A percentile compares a stretch with the other conserved stretches of the same genome.
phyloP scores from a whole-genome alignment of 176 grass and related monocot species.

The Eremochloa ophiuroides region DNA sequence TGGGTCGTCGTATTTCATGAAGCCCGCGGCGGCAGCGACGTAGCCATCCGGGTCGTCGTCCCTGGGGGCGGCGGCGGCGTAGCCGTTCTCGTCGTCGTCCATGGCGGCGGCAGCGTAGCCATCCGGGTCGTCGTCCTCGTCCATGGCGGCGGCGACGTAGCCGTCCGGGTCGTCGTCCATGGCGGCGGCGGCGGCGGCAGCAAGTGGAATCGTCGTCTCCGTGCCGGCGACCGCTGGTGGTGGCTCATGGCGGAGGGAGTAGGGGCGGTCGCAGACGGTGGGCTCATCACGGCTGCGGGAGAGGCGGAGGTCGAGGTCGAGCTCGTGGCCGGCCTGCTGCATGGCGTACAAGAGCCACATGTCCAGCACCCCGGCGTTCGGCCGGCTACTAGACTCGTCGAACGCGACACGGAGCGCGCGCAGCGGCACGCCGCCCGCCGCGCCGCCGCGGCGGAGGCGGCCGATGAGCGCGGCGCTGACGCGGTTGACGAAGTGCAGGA shows the following conservation, averaged over 20 bases:
- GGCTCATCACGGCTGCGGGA: fast-evolving
- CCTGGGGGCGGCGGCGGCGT: too few species aligned
- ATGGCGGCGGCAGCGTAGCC: background rate
- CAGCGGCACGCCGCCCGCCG: background rate
- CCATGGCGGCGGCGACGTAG: too few species aligned
- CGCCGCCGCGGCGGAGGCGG: background rate
- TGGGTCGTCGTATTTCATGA: too few species aligned
- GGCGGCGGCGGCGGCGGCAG: too few species aligned
- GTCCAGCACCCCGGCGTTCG: background rate
- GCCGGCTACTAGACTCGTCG: background rate
- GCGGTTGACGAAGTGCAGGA: background rate
- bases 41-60: too few species aligned
- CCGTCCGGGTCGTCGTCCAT: background rate
- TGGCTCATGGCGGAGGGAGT: background rate
- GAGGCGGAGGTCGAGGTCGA: background rate
- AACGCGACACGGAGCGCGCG: constrained; percentile 16
- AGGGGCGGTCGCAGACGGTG: background rate
- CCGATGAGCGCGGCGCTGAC: background rate
- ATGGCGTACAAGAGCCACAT: background rate
- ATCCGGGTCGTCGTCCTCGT: too few species aligned
- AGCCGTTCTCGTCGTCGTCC: too few species aligned
- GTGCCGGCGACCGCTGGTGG: background rate
- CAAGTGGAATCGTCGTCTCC: too few species aligned
- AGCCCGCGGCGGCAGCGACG: too few species aligned
- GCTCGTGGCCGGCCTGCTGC: background rate